Percentiles rank a stretch among this genome's conserved stretches.
phyloP scores from a whole-genome alignment of 805 yeast species.

The Saccharomycopsis amapae region DNA sequence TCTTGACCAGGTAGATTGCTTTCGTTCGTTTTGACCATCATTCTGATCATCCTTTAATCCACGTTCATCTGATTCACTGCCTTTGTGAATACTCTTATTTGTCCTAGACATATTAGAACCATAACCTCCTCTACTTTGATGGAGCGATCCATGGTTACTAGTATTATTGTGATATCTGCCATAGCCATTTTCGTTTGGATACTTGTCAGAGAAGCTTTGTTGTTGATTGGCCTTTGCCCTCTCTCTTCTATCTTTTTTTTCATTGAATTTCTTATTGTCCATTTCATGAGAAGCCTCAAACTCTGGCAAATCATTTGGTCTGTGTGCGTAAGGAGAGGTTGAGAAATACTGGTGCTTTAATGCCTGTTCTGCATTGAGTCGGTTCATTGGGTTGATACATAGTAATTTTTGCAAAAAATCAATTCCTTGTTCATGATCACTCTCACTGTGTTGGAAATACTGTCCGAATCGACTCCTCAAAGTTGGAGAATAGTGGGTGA shows the following conservation, averaged over 20 bases:
- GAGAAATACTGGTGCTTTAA: constrained; percentile 62
- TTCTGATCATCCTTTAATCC: too few relatives aligned
- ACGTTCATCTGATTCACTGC: too few relatives aligned
- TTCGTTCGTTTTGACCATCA: too few relatives aligned
- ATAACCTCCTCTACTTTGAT: too few relatives aligned
- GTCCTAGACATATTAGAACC: too few relatives aligned
- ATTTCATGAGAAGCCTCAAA: constrained; percentile 88
- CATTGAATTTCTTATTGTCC: constrained; percentile 55
- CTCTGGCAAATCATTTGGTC: constrained; percentile 31
- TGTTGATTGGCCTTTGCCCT: background rate
- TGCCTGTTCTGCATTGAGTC: constrained; percentile 79
- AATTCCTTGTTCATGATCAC: constrained; percentile 34
- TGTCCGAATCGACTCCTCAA: constrained; percentile 43
- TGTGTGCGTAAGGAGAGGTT: constrained; percentile 58
- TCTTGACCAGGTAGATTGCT: too few relatives aligned
- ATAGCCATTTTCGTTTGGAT: background rate
- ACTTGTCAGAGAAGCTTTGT: too few relatives aligned
- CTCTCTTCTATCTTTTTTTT: constrained; percentile 26
- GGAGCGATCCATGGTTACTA: background rate
- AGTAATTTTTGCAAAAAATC: constrained; percentile 56
- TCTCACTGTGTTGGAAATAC: constrained; percentile 26
- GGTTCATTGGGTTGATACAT: constrained; percentile 57
- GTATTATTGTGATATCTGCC: background rate
- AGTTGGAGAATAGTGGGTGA: constrained; percentile 31
- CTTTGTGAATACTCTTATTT: too few relatives aligned